A percentile compares a stretch with the other conserved stretches of the same genome.
Evolutionary conservation across 331 rosid genomes (phyloP).

Genomic region (Prunus yedoensis): DNA sequence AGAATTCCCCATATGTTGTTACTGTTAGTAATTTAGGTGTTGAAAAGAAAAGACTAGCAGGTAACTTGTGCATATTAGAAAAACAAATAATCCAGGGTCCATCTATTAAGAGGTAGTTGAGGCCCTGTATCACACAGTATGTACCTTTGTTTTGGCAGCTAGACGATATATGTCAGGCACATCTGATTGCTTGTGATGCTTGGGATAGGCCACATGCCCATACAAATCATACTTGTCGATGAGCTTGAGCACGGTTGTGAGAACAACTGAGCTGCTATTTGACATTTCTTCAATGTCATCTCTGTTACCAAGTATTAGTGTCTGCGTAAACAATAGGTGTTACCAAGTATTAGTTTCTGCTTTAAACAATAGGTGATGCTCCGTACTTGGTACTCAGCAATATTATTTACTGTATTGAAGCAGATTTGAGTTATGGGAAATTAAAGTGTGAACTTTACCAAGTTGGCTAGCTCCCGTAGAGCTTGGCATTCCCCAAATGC

Average conservation of each 20-base stretch:
- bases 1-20: slow-evolving; percentile 8
- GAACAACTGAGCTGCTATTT: slow-evolving; percentile 45
- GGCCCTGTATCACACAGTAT: background rate
- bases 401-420: background rate
- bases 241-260: slow-evolving; percentile 48
- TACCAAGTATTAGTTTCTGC: slow-evolving; percentile 50
- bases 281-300: slow-evolving; percentile 59
- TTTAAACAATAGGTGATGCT: background rate
- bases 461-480: slow-evolving; percentile 55
- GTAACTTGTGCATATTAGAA: background rate
- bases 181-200: slow-evolving; percentile 59
- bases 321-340: slow-evolving; percentile 27
- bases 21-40: slow-evolving; percentile 8
- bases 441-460: slow-evolving; percentile 28
- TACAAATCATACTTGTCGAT: slow-evolving; percentile 57
- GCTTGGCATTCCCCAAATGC: slow-evolving; percentile 57
- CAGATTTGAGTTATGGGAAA: background rate
- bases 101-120: background rate
- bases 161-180: slow-evolving; percentile 58
- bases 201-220: slow-evolving; percentile 61
- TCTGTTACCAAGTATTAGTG: slow-evolving; percentile 57
- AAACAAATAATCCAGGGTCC: background rate
- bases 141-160: slow-evolving; percentile 63
- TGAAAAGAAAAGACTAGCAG: background rate
- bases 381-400: background rate